phyloP scores from a whole-genome alignment of 495 filamentous ascomycete species.

The Durotheca rogersii region DNA sequence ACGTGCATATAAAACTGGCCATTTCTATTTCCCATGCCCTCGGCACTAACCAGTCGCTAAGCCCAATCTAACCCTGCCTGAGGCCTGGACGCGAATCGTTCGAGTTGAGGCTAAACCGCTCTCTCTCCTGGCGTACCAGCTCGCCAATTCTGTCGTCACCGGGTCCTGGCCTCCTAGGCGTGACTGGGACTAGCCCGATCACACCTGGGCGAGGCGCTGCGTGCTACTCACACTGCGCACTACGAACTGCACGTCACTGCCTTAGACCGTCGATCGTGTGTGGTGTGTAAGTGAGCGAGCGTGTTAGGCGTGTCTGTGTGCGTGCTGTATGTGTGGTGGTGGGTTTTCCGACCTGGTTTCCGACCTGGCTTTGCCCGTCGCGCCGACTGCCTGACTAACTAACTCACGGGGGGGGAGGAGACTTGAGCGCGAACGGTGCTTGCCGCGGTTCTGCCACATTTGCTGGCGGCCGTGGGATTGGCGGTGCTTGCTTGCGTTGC shows the following conservation, averaged over 20 bases:
- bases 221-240: slow-evolving; percentile 16
- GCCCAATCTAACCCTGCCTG: slow-evolving; percentile 33
- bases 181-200: slow-evolving; percentile 29
- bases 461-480: no score
- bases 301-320: no score
- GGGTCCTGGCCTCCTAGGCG: slow-evolving; percentile 23
- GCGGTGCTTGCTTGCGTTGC: no score
- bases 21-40: slow-evolving; percentile 33
- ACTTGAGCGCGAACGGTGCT: no score
- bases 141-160: slow-evolving; percentile 33
- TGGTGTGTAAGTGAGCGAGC: no score
- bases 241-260: slow-evolving; percentile 30
- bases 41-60: slow-evolving; percentile 34
- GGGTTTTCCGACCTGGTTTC: no score
- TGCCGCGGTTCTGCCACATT: no score
- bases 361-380: no score
- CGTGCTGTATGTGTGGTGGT: no score
- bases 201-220: slow-evolving; percentile 16
- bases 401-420: no score
- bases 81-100: slow-evolving; percentile 32
- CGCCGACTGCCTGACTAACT: no score
- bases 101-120: slow-evolving; percentile 28
- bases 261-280: slow-evolving; percentile 25
- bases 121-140: slow-evolving; percentile 29
- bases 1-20: slow-evolving; percentile 33